Conservation (phyloP, 1,284 basidiomycete genomes). For the Wallemia mellicola region DNA sequence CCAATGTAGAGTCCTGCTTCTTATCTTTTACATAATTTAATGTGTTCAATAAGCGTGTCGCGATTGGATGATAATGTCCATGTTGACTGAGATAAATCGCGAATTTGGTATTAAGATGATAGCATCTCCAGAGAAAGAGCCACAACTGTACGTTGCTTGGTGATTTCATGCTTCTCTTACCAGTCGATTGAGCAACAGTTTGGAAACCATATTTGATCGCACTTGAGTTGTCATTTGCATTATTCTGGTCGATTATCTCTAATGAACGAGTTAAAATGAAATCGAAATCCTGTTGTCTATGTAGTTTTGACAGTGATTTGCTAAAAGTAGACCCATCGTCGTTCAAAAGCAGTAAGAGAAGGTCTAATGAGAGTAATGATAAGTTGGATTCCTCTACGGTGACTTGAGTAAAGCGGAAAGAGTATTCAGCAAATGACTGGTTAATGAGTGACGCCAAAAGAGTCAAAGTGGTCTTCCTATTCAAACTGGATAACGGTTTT, state of each 20-base stretch:
- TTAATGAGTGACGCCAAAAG: too few species aligned
- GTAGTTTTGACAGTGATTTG: conserved; percentile 20
- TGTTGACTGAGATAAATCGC: neutral
- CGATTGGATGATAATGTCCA: neutral
- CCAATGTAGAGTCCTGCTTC: neutral
- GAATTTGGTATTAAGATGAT: conserved; percentile 6
- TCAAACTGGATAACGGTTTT: too few species aligned
- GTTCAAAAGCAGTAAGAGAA: neutral
- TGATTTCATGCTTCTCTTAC: neutral
- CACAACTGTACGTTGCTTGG: neutral
- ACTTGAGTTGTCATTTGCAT: too few species aligned
- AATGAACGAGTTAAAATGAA: conserved; percentile 28
- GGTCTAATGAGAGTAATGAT: conserved; percentile 5
- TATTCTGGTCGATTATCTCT: neutral
- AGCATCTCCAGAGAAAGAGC: conserved; percentile 4
- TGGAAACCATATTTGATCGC: neutral
- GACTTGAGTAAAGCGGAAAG: neutral
- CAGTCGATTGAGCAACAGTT: neutral
- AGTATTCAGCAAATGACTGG: too few species aligned
- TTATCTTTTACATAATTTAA: too few species aligned
- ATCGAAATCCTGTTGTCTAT: conserved; percentile 55
- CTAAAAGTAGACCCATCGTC: too few species aligned
- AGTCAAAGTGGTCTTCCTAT: too few species aligned
- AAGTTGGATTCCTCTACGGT: conserved; percentile 1
- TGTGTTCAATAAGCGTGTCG: neutral